Evolutionary conservation across 2,329 filamentous ascomycete species (phyloP).

Genomic region (Alternaria sp.): DNA sequence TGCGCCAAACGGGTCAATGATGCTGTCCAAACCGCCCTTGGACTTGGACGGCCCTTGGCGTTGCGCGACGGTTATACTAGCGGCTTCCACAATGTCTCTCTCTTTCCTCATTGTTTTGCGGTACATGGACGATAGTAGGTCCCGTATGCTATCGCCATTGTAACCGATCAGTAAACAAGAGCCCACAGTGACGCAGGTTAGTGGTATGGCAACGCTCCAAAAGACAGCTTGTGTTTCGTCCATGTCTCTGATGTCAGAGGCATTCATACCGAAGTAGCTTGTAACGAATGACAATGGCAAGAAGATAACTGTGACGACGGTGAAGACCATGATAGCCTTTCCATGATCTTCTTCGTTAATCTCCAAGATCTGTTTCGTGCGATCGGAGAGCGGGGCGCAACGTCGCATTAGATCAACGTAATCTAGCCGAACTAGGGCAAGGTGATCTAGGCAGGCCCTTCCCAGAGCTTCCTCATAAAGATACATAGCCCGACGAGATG

Average conservation of each 20-base stretch:
- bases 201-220: constrained; percentile 45
- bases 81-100: constrained; percentile 11
- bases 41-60: not conserved
- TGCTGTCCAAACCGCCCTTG: not conserved
- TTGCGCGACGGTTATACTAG: constrained; percentile 35
- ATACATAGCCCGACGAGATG: constrained; percentile 28
- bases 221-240: constrained; percentile 48
- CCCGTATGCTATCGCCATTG: constrained; percentile 36
- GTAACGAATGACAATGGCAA: constrained; percentile 54
- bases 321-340: constrained; percentile 55
- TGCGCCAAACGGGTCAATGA: not conserved
- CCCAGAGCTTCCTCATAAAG: constrained; percentile 33
- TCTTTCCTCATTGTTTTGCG: constrained; percentile 29
- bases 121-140: constrained; percentile 13
- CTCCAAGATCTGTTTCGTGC: constrained; percentile 42
- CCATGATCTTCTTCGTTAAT: constrained; percentile 50
- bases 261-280: constrained; percentile 53
- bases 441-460: constrained; percentile 26
- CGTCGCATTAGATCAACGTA: constrained; percentile 31
- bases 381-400: constrained; percentile 40
- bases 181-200: constrained; percentile 35
- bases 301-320: constrained; percentile 54
- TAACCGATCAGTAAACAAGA: constrained; percentile 37
- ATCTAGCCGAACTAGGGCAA: constrained; percentile 30
- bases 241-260: constrained; percentile 52